phyloP scores from a whole-genome alignment of 805 yeast genomes.

The Nakazawaea anatomiae region DNA sequence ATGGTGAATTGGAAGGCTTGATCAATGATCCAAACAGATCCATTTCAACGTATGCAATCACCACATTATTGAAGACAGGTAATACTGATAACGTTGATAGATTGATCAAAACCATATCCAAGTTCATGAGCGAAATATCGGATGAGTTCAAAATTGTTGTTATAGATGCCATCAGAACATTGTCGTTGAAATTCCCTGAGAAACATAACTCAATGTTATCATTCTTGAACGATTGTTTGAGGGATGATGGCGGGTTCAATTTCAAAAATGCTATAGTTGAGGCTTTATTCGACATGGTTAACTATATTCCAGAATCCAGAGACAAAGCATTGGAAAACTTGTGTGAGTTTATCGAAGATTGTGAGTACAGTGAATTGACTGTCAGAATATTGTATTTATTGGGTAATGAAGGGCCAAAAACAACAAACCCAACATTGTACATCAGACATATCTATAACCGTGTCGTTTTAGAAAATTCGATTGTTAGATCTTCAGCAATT shows the following conservation, averaged over 20 bases:
- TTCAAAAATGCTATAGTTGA: slow-evolving; percentile 88
- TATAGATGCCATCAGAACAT: slow-evolving; percentile 88
- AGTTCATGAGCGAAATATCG: slow-evolving; percentile 86
- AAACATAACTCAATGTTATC: slow-evolving; percentile 78
- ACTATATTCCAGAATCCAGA: slow-evolving; percentile 77
- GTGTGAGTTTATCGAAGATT: slow-evolving; percentile 97
- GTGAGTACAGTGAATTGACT: slow-evolving; percentile 90
- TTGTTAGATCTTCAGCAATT: slow-evolving; percentile 93
- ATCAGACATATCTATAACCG: slow-evolving; percentile 96
- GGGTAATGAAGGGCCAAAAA: slow-evolving; percentile 91
- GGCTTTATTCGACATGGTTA: slow-evolving; percentile 87
- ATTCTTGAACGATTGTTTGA: slow-evolving; percentile 76
- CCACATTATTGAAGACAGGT: slow-evolving; percentile 92
- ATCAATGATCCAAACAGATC: slow-evolving; percentile 88
- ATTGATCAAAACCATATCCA: slow-evolving; percentile 78
- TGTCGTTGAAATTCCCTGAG: slow-evolving; percentile 89
- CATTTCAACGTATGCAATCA: slow-evolving; percentile 93
- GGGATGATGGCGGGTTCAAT: slow-evolving; percentile 85
- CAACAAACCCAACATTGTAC: slow-evolving; percentile 80
- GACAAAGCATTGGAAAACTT: slow-evolving; percentile 79
- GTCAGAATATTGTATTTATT: slow-evolving; percentile 88
- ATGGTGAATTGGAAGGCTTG: slow-evolving; percentile 77
- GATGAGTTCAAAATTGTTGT: slow-evolving; percentile 95
- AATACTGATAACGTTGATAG: slow-evolving; percentile 86
- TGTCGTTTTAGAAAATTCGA: slow-evolving; percentile 91